Evolutionary conservation across 1,139 yeast genomes (phyloP).

Genomic region (Debaryomyces nepalensis): DNA sequence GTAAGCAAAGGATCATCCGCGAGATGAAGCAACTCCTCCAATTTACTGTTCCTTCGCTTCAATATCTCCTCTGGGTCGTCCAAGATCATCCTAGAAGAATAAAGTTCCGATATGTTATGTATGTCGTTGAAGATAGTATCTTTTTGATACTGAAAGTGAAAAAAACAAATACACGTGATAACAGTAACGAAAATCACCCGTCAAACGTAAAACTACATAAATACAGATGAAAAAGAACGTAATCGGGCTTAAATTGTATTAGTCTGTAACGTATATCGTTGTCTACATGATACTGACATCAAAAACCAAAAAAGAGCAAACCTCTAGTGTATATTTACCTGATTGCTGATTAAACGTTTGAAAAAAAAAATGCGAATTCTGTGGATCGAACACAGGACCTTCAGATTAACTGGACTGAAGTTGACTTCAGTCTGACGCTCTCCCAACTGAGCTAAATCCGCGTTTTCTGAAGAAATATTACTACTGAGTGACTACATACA

Average conservation of each 20-base stretch:
- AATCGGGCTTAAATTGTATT: too few species aligned
- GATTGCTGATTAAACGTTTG: too few species aligned
- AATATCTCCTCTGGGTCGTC: slow-evolving; percentile 10
- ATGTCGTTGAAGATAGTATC: too few species aligned
- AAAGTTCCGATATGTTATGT: background rate
- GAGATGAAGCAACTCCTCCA: slow-evolving; percentile 15
- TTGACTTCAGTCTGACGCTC: slow-evolving; percentile 59
- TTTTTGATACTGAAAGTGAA: background rate
- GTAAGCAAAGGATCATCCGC: slow-evolving; percentile 15
- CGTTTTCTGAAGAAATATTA: slow-evolving; percentile 4
- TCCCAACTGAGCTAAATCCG: slow-evolving; percentile 60
- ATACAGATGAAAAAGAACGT: too few species aligned
- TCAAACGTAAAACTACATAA: too few species aligned
- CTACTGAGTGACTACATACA: too few species aligned
- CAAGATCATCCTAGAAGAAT: slow-evolving; percentile 8
- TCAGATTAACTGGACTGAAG: slow-evolving; percentile 47
- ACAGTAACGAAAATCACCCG: slow-evolving; percentile 13
- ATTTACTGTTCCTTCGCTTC: slow-evolving; percentile 11
- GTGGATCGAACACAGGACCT: slow-evolving; percentile 64
- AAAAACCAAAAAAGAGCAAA: too few species aligned
- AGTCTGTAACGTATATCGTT: too few species aligned
- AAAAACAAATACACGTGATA: slow-evolving; percentile 13
- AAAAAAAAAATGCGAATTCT: slow-evolving; percentile 45
- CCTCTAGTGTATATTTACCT: too few species aligned
- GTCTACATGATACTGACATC: too few species aligned